Base-by-base conservation (phyloP, 2,329 filamentous ascomycete genomes). In the Trichoderma hamatum region DNA sequence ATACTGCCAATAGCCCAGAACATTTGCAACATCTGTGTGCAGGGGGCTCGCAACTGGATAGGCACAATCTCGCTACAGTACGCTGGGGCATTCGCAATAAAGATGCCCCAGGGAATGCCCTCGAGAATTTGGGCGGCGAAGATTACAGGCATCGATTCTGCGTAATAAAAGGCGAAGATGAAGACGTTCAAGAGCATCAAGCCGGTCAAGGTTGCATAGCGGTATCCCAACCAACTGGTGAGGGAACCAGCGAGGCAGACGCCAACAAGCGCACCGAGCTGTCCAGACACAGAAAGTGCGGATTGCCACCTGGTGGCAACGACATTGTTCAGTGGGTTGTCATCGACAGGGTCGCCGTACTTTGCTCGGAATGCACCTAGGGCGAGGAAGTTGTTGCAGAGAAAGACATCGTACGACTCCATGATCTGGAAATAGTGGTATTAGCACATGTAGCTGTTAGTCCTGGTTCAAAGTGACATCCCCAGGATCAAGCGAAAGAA, bases 321-420 rank as follows among this genome's bases (percentile, higher is more conserved):
- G 5, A 60, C 58, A 21, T 60, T 60, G 34, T 60, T 26, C 10
- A 28, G 16, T n/a, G 58, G 58, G 36, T 28, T 60, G n/a, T 60
- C 34, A 46, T 60, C 58, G 36, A 60, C 58, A 26, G 58, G 58
- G 11, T 60, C 34, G 24, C 58, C 58, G 16, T 28, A 60, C 24
- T 60, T 60, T 60, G 58, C 58, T 26, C 58, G 46, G 24, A 60
- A 60, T 6, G 58, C 58, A 60, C 58, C 58, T n/a, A 60, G 36
- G 7, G 58, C 58, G 34, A 60, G 58, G 36, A 60, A 60, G 16
- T 60, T 60, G 58, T 60, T 60, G 58, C 58, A 60, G 16, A 60
- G 58, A 21, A 60, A 60, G 36, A 60, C 58, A 60, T 60, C 58
- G 58, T 60, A 60, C 58, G 58, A 60, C 24, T 60, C 58, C 58